Conservation (phyloP, 164 flowering plant species). For the Umbellularia californica region DNA sequence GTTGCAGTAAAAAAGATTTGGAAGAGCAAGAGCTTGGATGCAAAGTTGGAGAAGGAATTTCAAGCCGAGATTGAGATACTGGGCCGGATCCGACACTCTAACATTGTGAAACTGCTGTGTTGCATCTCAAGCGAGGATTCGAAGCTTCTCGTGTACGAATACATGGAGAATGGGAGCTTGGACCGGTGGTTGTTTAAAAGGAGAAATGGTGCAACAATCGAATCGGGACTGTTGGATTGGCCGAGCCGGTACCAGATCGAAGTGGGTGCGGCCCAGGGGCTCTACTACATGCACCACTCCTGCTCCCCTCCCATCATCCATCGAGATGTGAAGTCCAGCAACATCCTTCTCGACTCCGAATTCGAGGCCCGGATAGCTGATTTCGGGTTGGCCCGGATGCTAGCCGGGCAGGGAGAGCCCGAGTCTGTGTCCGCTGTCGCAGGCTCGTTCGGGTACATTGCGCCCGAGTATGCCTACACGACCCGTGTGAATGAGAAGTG, state of each 20-base stretch:
- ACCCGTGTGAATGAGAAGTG: conserved; percentile 55
- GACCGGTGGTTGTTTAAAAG: conserved; percentile 52
- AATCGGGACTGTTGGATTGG: conserved; percentile 40
- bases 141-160: no score
- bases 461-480: conserved; percentile 68
- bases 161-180: conserved; percentile 55
- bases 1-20: no score
- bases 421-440: conserved; percentile 46
- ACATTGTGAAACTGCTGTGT: no score
- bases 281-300: conserved; percentile 68
- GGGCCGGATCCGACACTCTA: conserved; percentile 54
- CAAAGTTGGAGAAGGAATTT: conserved; percentile 50
- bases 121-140: no score
- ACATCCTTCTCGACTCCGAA: conserved; percentile 54
- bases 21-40: conserved; percentile 30
- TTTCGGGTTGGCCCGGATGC: conserved; percentile 64
- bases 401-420: no score
- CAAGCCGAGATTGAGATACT: conserved; percentile 54
- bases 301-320: conserved; percentile 61
- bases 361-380: conserved; percentile 72
- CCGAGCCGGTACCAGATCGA: conserved; percentile 59
- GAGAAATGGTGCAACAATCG: conserved; percentile 8
- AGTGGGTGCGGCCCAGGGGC: conserved; percentile 66
- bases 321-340: conserved; percentile 74
- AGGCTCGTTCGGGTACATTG: conserved; percentile 74